Evolutionary conservation across 306 rosid species (phyloP).

Genomic region (Sophora flavescens): DNA sequence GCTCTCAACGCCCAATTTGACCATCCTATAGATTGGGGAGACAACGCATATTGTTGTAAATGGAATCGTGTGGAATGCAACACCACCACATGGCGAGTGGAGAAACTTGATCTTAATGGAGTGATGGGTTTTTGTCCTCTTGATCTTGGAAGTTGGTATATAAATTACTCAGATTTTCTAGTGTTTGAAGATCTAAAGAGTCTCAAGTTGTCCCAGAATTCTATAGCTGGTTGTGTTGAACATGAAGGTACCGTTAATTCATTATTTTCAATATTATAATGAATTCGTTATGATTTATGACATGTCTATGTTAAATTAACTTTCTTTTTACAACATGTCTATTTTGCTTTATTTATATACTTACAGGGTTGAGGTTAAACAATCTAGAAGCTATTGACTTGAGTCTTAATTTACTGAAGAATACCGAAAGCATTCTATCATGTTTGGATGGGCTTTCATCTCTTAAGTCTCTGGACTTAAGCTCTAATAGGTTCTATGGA

Average conservation of each 20-base stretch:
- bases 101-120: background rate
- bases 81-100: constrained; percentile 1
- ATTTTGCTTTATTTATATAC: too few species aligned
- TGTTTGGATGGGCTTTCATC: constrained; percentile 11
- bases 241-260: background rate
- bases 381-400: constrained; percentile 11
- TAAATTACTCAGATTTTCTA: background rate
- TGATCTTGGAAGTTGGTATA: background rate
- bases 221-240: background rate
- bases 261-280: background rate
- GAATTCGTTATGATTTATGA: too few species aligned
- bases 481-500: accelerated
- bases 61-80: constrained; percentile 5
- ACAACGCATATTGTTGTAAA: background rate
- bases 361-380: background rate
- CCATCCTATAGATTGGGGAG: background rate
- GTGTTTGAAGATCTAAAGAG: background rate
- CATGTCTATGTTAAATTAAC: too few species aligned
- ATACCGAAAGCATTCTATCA: background rate
- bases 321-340: too few species aligned
- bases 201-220: background rate
- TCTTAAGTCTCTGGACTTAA: background rate
- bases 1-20: background rate
- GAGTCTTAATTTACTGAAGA: background rate
- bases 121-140: too few species aligned